Conservation (phyloP, 306 rosid genomes). For the Abrus precatorius region DNA sequence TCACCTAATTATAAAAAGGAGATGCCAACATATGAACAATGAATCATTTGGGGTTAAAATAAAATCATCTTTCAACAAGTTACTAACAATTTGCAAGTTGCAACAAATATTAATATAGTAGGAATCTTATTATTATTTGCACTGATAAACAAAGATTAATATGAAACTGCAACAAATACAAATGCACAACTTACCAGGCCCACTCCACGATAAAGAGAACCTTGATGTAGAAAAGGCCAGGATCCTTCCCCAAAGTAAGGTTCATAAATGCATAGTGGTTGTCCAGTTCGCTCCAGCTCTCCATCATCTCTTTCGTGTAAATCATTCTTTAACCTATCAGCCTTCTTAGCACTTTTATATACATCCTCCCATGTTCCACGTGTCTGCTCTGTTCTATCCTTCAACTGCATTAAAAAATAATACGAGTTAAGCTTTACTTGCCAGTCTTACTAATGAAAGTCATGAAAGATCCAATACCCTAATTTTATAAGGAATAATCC, state of each 20-base stretch:
- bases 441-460: constrained; percentile 28
- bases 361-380: constrained; percentile 97
- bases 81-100: constrained; percentile 29
- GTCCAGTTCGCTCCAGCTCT: constrained; percentile 97
- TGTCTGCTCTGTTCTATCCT: constrained; percentile 87
- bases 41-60: background rate
- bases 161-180: background rate
- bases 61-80: background rate
- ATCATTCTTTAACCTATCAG: constrained; percentile 83
- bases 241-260: constrained; percentile 94
- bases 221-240: constrained; percentile 91
- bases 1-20: too few species aligned
- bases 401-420: constrained; percentile 68
- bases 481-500: background rate
- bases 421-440: constrained; percentile 16
- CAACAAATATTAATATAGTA: constrained; percentile 17
- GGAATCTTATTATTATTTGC: background rate
- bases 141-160: constrained; percentile 2
- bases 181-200: constrained; percentile 71
- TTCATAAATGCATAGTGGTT: constrained; percentile 90
- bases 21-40: background rate
- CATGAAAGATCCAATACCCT: background rate
- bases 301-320: constrained; percentile 96
- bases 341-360: constrained; percentile 79
- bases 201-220: constrained; percentile 89